Evolutionary conservation across 495 filamentous ascomycete genomes (phyloP), one percentile per base, ranked within the genome.

Genomic region (Parachaetomium inaequale): DNA sequence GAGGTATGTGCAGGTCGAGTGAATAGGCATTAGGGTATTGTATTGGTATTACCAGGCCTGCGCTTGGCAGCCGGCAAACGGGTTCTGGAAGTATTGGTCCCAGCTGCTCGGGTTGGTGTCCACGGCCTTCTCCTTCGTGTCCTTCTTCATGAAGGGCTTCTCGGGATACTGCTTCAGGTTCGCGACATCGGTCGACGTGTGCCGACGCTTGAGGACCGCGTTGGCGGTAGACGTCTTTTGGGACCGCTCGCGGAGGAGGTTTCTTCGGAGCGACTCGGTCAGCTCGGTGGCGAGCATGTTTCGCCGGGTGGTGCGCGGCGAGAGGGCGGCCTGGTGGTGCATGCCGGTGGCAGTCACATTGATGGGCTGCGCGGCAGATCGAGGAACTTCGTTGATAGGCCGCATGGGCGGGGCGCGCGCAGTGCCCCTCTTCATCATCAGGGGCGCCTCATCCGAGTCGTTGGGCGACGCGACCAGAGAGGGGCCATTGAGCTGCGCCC

Each of bases 221-320:
- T 89, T 89, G 58, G 89, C 88, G 4, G 92, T 96, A 32, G 89
- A 87, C 61, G 89, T 90, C 84, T 93, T 96, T 54, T 80, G 63
- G 51, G 72, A 62, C 31, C 73, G 53, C 49, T 80, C 68, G 65
- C 72, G 67, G 53, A 74, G 56, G 58, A 81, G 68, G 47, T 79
- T 63, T 57, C 78, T 49, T 50, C 78, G 59, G 17, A 76, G 67
- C 59, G 77, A 78, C 70, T 81, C 68, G 67, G 72, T 79, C 64
- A 99, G 79, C 75, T 99, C 94, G 26, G 91, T 93, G 36, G 91
- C 87, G 58, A 99, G 84, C 94, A 99, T 99, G 75, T 99, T 96
- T 47, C 93, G 84, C 49, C 95, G 86, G 0, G 95, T 99, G 0
- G 95, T 96, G 60, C 91, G 84, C 0, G 94, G 94, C 7, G 94